A percentile compares a stretch with the other conserved stretches of the same genome.
Evolutionary conservation across 164 flowering plant genomes (phyloP).

Genomic region (Macadamia tetraphylla): DNA sequence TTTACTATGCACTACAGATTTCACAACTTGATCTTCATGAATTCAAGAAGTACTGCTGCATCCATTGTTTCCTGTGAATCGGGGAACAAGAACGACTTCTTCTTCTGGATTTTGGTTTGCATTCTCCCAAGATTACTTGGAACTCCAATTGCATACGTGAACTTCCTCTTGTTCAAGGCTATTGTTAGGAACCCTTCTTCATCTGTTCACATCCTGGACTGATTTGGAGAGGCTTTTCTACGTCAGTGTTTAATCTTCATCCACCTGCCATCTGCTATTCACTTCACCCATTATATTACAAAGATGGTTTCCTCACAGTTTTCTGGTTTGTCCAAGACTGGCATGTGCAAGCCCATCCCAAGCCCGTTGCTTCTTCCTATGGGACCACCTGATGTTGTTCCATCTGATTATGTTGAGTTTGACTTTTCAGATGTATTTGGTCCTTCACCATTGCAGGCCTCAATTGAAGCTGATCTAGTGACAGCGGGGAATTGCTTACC

Average conservation of each 20-base stretch:
- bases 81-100: conserved; percentile 72
- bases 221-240: conserved; percentile 18
- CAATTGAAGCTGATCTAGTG: conserved; percentile 25
- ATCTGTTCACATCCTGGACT: conserved; percentile 12
- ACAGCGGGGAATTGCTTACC: conserved; percentile 16
- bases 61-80: conserved; percentile 73
- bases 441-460: conserved; percentile 42
- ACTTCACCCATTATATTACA: conserved; percentile 1
- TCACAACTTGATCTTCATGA: conserved; percentile 65
- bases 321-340: conserved; percentile 23
- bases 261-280: conserved; percentile 15
- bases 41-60: conserved; percentile 58
- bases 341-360: conserved; percentile 23
- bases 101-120: conserved; percentile 65
- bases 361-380: conserved; percentile 35
- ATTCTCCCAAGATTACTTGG: conserved; percentile 65
- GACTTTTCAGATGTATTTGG: conserved; percentile 94
- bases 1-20: conserved; percentile 34
- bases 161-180: conserved; percentile 57
- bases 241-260: conserved; percentile 7
- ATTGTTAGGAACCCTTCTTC: conserved; percentile 52
- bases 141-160: conserved; percentile 34
- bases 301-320: conserved; percentile 68
- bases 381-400: conserved; percentile 33
- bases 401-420: conserved; percentile 51